A percentile compares a stretch with the other conserved stretches of the same genome.
Evolutionary conservation across 2,329 filamentous ascomycete genomes (phyloP).

Genomic region (Emmonsiellopsis sp.): DNA sequence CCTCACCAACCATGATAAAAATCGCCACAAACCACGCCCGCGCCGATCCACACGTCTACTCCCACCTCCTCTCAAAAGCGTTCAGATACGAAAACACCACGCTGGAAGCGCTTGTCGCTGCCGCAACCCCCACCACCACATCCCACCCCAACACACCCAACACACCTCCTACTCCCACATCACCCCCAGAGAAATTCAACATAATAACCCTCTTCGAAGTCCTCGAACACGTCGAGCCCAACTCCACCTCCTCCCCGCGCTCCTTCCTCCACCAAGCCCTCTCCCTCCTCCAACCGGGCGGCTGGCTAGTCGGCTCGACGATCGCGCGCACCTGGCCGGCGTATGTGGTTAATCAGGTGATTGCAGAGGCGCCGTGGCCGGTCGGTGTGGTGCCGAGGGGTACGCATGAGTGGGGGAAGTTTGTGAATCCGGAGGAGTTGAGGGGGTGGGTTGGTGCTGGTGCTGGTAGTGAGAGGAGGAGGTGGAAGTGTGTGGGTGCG

Average conservation of each 20-base stretch:
- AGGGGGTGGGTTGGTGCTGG: constrained; percentile 29
- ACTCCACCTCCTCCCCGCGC: constrained; percentile 63
- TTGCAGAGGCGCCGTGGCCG: constrained; percentile 70
- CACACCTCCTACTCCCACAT: constrained; percentile 34
- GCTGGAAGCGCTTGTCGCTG: constrained; percentile 53
- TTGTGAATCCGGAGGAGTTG: constrained; percentile 61
- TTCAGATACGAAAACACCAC: constrained; percentile 67
- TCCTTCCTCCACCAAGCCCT: constrained; percentile 49
- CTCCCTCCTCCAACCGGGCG: constrained; percentile 71
- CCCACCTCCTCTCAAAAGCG: constrained; percentile 41
- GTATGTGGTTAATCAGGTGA: constrained; percentile 84
- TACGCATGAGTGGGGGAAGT: constrained; percentile 95
- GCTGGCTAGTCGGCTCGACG: constrained; percentile 87
- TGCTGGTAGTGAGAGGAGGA: constrained; percentile 21
- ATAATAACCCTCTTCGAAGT: constrained; percentile 88
- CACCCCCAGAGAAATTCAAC: constrained; percentile 48
- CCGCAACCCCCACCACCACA: constrained; percentile 8
- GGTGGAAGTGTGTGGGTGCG: constrained; percentile 68
- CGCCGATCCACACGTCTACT: constrained; percentile 58
- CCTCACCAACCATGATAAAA: constrained; percentile 34
- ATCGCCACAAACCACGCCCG: constrained; percentile 69
- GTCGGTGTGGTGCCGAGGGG: constrained; percentile 75
- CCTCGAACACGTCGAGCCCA: constrained; percentile 72
- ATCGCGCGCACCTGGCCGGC: constrained; percentile 84
- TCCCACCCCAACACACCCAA: constrained; percentile 10